Evolutionary conservation across 2,329 filamentous ascomycete genomes (phyloP), one percentile per base, ranked within the genome.

Genomic region (Fusarium verticillioides): DNA sequence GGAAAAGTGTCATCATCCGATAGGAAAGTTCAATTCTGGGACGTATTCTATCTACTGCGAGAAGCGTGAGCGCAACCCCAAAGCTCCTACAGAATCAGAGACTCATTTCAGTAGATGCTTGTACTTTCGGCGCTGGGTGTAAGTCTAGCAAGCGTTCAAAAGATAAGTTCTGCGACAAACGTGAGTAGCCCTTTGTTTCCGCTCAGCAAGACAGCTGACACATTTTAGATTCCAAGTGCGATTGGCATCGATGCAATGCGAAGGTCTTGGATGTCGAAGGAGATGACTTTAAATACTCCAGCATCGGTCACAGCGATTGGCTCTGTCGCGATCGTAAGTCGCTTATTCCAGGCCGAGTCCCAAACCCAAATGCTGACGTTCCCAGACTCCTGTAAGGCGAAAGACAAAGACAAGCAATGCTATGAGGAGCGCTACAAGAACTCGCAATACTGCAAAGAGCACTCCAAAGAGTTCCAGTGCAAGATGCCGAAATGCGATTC

Each of bases 251-350:
- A 12, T 73, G 70, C 32, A 8, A 23, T 9, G 7, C 37, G 3
- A 46, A 47, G 10, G 6, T 70, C 9, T 21, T 59, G 0, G 30
- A 42, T 28, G 12, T 39, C 12, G 66, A 69, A n/a, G 52, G 53
- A 34, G 12, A 2, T 0, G 19, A 7, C 0, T 69, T 69, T 6
- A 1, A 4, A 9, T 72, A 74, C 42, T 72, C 70, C 5, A 1
- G 5, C 7, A 47, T 56, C 7, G 30, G 23, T 2, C 30, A 7
- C 4, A 12, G 15, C 4, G 9, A 15, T 3, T 75, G 72, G 72
- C 4, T 53, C 3, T 75, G 72, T 4, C 63, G 65, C 18, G 56
- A 68, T 0, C 72, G 72, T 70, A 58, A 36, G 72, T 64, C 0
- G 3, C 0, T 5, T 13, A 13, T 0, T 19, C 21, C 11, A 6